A percentile compares a stretch with the other conserved stretches of the same genome.
These are phyloP conservation scores for Eremothecium cymbalariae DNA, from an alignment of 1,139 yeast genomes.

Conservation along the genomic window DNA sequence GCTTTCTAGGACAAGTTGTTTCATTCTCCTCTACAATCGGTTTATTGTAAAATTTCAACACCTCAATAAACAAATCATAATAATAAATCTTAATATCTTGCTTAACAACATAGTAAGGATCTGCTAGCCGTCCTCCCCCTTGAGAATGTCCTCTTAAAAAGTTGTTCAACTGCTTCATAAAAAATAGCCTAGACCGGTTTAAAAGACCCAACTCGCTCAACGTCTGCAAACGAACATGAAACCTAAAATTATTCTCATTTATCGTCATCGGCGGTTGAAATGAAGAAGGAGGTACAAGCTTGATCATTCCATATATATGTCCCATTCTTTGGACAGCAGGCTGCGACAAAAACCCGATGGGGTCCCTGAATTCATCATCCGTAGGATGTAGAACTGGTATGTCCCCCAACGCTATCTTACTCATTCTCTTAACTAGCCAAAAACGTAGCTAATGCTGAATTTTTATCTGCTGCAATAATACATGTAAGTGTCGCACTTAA, in stretches of 20 bases:
- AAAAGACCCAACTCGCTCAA: constrained; percentile 55
- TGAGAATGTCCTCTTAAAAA: constrained; percentile 45
- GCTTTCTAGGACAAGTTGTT: constrained; percentile 1
- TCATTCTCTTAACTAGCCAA: too few relatives aligned
- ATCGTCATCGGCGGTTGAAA: constrained; percentile 51
- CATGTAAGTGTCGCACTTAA: too few relatives aligned
- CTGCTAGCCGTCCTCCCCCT: constrained; percentile 13
- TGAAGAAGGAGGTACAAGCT: constrained; percentile 51
- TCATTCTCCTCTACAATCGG: too few relatives aligned
- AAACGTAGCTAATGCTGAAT: too few relatives aligned
- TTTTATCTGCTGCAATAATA: too few relatives aligned
- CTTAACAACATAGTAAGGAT: constrained; percentile 10
- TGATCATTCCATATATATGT: constrained; percentile 52
- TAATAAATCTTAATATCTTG: constrained; percentile 33
- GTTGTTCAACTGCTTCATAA: constrained; percentile 51
- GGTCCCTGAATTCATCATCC: constrained; percentile 48
- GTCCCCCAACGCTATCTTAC: constrained; percentile 16
- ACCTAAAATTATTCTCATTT: constrained; percentile 43
- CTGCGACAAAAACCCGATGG: constrained; percentile 52
- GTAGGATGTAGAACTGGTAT: constrained; percentile 56
- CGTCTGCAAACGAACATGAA: constrained; percentile 59
- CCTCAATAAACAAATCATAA: constrained; percentile 49
- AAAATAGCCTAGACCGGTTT: constrained; percentile 55
- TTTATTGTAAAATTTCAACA: constrained; percentile 25
- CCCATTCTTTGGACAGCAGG: constrained; percentile 47